Evolutionary conservation across 75 land plant genomes (phyloP), one percentile per base, ranked within the genome.

Genomic region (Picea glauca): DNA sequence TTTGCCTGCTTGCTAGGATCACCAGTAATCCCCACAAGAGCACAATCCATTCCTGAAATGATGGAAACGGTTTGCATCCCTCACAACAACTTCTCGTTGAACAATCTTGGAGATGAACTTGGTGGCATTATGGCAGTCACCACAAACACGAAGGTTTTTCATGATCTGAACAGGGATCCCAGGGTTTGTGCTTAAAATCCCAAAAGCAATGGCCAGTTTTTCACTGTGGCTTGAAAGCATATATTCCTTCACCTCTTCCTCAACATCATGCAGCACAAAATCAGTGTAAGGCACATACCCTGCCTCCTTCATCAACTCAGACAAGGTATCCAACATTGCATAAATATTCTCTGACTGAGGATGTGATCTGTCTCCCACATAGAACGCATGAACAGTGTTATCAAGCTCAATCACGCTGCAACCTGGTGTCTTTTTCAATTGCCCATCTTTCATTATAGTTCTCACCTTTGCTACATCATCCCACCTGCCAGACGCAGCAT

Each of bases 161-260:
- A 78, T 77, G 15, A 78, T 54, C 18, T 56, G 77, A 84, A 84
- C 35, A 18, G 79, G 74, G 31, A 76, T 77, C 33, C 74, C 85
- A 21, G 58, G 54, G 38, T 67, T 77, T 75, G 84, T 83, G 60
- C 35, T 77, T 21, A 83, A 43, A 60, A 84, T 68, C 26, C 86
- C 86, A 77, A 76, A 84, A 31, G 80, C 85, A 64, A 76, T 77
- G 60, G 85, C 85, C 32, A 84, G 60, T 79, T 59, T 83, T 38
- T 84, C 85, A 63, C 85, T 76, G 32, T 77, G 85, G 78, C 61
- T 77, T 12, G 70, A 76, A 40, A 82, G 57, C 58, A 57, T 57
- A 4, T 50, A 60, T 13, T 76, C 80, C 63, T 68, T 56, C 20
- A 58, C 58, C 57, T 35, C 59, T 15, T 62, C 56, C 1, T 62